Conservation (phyloP, 306 rosid species). For the Vigna trinervia region DNA sequence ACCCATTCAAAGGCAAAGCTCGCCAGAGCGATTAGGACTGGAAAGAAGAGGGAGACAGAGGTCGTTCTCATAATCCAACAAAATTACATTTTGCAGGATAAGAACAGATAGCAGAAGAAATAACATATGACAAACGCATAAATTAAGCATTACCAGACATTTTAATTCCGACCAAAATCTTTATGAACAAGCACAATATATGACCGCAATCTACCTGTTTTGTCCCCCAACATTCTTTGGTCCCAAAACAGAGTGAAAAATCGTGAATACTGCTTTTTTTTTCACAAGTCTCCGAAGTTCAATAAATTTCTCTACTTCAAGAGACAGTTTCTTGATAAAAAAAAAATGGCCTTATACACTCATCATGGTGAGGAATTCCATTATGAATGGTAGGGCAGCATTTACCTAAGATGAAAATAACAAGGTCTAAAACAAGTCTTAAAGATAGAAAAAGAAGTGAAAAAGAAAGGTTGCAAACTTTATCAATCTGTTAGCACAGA, state of each 20-base stretch:
- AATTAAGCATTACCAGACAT: background rate
- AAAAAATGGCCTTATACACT: no score
- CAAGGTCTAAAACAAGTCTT: background rate
- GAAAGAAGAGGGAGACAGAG: no score
- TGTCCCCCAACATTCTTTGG: background rate
- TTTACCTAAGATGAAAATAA: background rate
- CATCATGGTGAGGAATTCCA: background rate
- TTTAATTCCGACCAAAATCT: no score
- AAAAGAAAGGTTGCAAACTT: background rate
- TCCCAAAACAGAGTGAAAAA: background rate
- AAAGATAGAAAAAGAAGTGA: background rate
- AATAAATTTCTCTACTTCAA: no score
- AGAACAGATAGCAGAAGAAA: background rate
- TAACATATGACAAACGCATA: background rate
- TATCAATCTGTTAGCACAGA: background rate
- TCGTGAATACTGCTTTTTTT: no score
- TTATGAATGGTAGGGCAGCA: background rate
- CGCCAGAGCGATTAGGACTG: no score
- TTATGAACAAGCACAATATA: background rate
- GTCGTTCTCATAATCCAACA: no score
- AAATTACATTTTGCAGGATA: no score
- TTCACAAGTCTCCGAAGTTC: no score
- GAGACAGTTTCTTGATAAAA: no score
- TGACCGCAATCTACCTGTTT: constrained; percentile 5
- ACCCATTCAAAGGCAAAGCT: no score